A percentile compares a stretch with the other conserved stretches of the same genome.
Evolutionary conservation across 257 asterid genomes (phyloP).

Genomic region (Primulina eburnea): DNA sequence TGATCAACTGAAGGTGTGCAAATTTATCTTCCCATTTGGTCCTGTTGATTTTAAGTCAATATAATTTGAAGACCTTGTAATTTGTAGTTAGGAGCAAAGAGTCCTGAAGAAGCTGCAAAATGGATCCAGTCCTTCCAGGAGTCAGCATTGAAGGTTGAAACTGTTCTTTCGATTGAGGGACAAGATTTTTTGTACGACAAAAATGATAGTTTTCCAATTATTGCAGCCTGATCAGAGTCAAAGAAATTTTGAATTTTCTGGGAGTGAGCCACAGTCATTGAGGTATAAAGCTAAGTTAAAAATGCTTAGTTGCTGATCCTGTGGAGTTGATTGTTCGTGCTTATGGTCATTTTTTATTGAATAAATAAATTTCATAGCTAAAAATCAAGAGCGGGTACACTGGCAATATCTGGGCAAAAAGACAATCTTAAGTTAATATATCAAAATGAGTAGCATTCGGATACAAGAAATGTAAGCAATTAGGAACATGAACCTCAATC

Average conservation of each 20-base stretch:
- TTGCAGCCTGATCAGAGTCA: constrained; percentile 68
- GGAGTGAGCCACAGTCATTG: constrained; percentile 47
- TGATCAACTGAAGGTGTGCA: constrained; percentile 85
- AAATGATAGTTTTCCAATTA: constrained; percentile 35
- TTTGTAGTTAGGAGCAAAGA: constrained; percentile 87
- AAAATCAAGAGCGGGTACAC: neutral
- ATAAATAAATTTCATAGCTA: too few species aligned
- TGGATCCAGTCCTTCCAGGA: constrained; percentile 93
- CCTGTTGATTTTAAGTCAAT: constrained; percentile 19
- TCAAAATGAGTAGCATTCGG: neutral
- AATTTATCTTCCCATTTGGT: constrained; percentile 22
- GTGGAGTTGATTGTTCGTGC: constrained; percentile 18
- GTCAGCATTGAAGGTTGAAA: constrained; percentile 77
- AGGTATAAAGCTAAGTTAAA: constrained; percentile 41
- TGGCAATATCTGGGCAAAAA: neutral
- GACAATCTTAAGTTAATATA: neutral
- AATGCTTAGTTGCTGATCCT: constrained; percentile 16
- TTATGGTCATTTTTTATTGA: neutral
- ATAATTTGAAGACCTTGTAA: constrained; percentile 25
- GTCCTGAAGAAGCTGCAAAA: constrained; percentile 97
- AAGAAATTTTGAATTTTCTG: constrained; percentile 41
- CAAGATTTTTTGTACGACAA: constrained; percentile 15
- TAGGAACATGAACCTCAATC: neutral
- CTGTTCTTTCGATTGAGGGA: constrained; percentile 23
- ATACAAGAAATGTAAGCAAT: neutral